Percentiles rank a stretch among this genome's conserved stretches.
These are phyloP conservation scores for Sarocladium oryzae DNA, from an alignment of 2,329 filamentous ascomycete species.

Conservation along the genomic window DNA sequence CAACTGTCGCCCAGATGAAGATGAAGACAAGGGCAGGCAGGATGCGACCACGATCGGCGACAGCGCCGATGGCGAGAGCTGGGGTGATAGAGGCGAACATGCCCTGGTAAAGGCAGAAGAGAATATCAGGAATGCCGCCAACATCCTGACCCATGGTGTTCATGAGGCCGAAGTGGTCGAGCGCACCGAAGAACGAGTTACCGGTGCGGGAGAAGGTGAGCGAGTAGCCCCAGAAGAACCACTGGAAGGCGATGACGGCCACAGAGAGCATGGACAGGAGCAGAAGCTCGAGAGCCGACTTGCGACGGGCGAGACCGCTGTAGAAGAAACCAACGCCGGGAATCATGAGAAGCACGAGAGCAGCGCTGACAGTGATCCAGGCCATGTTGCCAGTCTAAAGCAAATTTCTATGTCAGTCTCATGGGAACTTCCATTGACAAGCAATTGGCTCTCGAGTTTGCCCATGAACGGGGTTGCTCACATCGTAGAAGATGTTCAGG, in stretches of 20 bases:
- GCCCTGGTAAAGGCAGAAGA: constrained; percentile 82
- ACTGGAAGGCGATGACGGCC: constrained; percentile 77
- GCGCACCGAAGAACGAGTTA: constrained; percentile 69
- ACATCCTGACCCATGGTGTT: constrained; percentile 71
- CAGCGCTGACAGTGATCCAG: constrained; percentile 71
- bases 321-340: constrained; percentile 94
- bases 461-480: constrained; percentile 29
- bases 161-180: constrained; percentile 75
- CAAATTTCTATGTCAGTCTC: constrained; percentile 3
- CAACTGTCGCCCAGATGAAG: constrained; percentile 65
- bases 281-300: constrained; percentile 80
- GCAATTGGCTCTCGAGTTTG: background rate
- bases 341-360: constrained; percentile 85
- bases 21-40: constrained; percentile 59
- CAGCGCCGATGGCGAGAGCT: constrained; percentile 53
- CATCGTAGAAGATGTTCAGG: constrained; percentile 80
- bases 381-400: constrained; percentile 69
- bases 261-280: constrained; percentile 79
- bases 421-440: background rate
- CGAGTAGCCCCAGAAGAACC: constrained; percentile 95
- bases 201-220: constrained; percentile 77
- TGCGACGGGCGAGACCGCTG: constrained; percentile 80
- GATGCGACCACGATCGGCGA: constrained; percentile 55
- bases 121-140: constrained; percentile 72
- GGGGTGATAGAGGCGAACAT: constrained; percentile 86